Evolutionary conservation across 2,329 filamentous ascomycete species (phyloP).

Genomic region (Pestalotiopsis fici): DNA sequence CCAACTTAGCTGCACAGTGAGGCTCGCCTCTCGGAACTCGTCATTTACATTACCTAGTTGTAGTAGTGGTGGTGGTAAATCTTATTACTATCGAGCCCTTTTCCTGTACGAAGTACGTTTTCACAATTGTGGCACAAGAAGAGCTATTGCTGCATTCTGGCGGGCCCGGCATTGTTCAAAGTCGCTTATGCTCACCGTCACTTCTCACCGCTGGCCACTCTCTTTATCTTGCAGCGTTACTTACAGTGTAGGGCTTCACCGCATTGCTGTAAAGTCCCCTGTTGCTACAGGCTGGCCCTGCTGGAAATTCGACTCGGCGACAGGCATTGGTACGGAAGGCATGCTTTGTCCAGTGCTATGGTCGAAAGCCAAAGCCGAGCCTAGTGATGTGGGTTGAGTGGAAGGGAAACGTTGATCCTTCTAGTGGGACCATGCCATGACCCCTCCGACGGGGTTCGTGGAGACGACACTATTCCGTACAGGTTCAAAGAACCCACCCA

Average conservation of each 20-base stretch:
- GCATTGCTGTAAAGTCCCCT: conserved; percentile 2
- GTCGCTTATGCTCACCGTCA: neutral
- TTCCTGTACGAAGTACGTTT: neutral
- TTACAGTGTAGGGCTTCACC: neutral
- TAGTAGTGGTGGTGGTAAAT: neutral
- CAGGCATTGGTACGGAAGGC: neutral
- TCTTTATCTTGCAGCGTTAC: neutral
- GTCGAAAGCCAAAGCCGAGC: conserved; percentile 2
- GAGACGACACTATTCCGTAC: neutral
- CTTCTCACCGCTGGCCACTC: neutral
- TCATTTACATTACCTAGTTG: neutral
- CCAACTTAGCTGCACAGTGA: neutral
- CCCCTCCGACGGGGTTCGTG: conserved; percentile 4
- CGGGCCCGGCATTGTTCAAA: neutral
- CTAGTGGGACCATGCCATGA: neutral
- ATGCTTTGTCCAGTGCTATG: conserved; percentile 1
- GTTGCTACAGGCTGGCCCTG: neutral
- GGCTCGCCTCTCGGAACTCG: neutral
- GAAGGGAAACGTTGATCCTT: conserved; percentile 9
- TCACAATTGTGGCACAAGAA: neutral
- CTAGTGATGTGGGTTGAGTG: neutral
- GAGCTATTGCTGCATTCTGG: neutral
- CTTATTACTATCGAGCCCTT: neutral
- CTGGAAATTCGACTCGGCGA: neutral
- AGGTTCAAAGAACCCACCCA: neutral